Conservation (phyloP, 768 basidiomycete species). For the Pulveroboletus ravenelii region DNA sequence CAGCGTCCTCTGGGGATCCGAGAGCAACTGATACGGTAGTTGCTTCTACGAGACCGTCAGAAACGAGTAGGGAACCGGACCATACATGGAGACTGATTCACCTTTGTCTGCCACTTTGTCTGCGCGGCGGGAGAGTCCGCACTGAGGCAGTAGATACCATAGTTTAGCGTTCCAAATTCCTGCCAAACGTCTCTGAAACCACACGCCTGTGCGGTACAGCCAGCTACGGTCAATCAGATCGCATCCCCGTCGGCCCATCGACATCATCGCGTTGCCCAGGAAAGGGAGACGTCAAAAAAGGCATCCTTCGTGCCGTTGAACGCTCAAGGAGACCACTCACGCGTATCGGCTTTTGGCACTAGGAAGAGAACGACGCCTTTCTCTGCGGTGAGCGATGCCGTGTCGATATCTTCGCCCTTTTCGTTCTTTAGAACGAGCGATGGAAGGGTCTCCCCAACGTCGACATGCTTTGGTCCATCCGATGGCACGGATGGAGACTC, state of each 20-base stretch:
- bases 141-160: conserved; percentile 80
- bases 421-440: conserved; percentile 78
- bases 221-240: conserved; percentile 42
- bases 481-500: conserved; percentile 3
- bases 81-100: conserved; percentile 21
- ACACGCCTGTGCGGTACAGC: conserved; percentile 92
- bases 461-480: conserved; percentile 33
- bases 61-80: background rate
- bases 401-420: conserved; percentile 72
- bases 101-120: conserved; percentile 85
- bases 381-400: conserved; percentile 58
- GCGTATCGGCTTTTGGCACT: conserved; percentile 82
- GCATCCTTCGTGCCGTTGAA: no score
- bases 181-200: conserved; percentile 82
- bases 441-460: conserved; percentile 74
- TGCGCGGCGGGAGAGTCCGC: conserved; percentile 73
- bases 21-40: conserved; percentile 81
- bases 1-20: conserved; percentile 78
- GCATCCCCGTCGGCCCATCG: conserved; percentile 2
- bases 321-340: conserved; percentile 39
- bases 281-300: background rate
- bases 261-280: background rate
- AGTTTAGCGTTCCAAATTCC: conserved; percentile 61
- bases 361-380: conserved; percentile 79
- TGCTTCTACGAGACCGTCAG: conserved; percentile 50